These are phyloP conservation scores for Blastomyces gilchristii DNA, from an alignment of 2,329 filamentous ascomycete genomes.

Conservation along the genomic window DNA sequence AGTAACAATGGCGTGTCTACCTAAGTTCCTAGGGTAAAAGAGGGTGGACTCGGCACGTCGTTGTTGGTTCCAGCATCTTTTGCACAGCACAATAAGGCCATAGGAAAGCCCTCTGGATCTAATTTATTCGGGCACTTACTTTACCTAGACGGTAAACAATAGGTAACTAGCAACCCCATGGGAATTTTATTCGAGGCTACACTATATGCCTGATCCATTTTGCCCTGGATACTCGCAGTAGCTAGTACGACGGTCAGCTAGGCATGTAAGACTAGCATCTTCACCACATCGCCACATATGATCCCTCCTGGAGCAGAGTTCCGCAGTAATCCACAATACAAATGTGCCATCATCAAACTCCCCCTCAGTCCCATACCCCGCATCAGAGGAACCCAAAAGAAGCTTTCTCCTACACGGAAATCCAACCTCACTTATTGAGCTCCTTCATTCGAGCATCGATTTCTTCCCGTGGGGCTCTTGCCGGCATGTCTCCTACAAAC, in stretches of 20 bases:
- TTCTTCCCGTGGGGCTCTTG: constrained; percentile 3
- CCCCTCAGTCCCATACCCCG: not conserved
- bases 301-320: not conserved
- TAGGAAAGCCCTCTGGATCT: not conserved
- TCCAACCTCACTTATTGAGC: constrained; percentile 3
- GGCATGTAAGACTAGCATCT: not conserved
- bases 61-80: not conserved
- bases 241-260: not conserved
- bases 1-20: not conserved
- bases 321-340: not conserved
- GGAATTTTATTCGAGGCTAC: not conserved
- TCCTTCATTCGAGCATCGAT: constrained; percentile 5
- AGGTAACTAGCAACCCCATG: not conserved
- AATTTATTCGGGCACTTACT: not conserved
- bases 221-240: not conserved
- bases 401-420: too few species aligned
- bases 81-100: not conserved
- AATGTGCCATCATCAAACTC: not conserved
- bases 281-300: not conserved
- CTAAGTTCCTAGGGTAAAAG: not conserved
- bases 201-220: not conserved
- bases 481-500: not conserved
- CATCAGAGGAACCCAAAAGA: not conserved
- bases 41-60: not conserved
- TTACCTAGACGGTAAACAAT: not conserved